Conservation (phyloP, 345 rosid species). For the Erucastrum elatum region DNA sequence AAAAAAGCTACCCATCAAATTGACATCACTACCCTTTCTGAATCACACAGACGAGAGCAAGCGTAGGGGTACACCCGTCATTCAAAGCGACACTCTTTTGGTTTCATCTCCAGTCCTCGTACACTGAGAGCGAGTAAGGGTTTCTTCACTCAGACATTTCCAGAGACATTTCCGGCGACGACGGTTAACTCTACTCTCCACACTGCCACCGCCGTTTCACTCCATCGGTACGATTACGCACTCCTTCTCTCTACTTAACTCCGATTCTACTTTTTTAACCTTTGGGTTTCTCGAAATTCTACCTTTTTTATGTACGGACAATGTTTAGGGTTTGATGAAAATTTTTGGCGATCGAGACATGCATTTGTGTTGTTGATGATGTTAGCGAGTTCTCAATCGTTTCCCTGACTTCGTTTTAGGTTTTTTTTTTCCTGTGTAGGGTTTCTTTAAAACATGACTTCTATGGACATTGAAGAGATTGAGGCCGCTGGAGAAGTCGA, state of each 20-base stretch:
- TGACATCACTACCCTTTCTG: background rate
- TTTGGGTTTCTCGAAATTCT: background rate
- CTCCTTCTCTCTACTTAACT: background rate
- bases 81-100: background rate
- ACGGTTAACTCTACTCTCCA: background rate
- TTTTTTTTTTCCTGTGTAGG: background rate
- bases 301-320: background rate
- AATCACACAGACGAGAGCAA: background rate
- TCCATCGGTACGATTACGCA: background rate
- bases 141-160: background rate
- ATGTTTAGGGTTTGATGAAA: background rate
- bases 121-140: slow-evolving; percentile 2
- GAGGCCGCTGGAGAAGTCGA: slow-evolving; percentile 35
- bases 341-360: background rate
- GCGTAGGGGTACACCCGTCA: background rate
- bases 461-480: slow-evolving; percentile 26
- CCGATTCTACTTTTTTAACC: slow-evolving; percentile 18
- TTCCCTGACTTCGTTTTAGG: background rate
- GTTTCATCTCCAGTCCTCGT: background rate
- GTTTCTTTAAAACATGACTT: background rate
- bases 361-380: background rate
- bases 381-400: background rate
- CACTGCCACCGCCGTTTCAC: background rate
- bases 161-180: slow-evolving; percentile 14
- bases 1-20: background rate